Base-by-base conservation (phyloP, 257 asterid species). In the Petunia secreta region DNA sequence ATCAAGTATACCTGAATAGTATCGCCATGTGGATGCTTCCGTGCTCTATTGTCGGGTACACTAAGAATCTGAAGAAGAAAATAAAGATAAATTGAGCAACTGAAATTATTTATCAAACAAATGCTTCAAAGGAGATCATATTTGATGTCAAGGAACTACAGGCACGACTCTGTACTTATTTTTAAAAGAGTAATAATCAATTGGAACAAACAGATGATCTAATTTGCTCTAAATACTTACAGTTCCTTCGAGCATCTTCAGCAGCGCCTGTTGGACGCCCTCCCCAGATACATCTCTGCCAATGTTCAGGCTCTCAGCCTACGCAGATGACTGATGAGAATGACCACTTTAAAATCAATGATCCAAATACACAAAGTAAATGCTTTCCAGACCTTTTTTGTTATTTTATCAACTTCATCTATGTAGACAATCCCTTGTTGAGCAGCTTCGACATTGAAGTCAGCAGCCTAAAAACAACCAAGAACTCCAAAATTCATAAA, bases 221-320 rank as follows among this genome's bases (percentile, higher is more conserved):
- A 37, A 57, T 63, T 73, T 66, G 78, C 43, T 81, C 60, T 60
- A 65, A 66, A 80, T 80, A 91, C 98, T 89, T 82, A 94, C 98
- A 81, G 96, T 90, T 91, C 98, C 98, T 87, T 94, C 98, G 80
- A 94, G 93, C 95, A 94, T 94, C 87, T 94, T 94, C 78, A 94
- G 92, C 71, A 94, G 88, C 16, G 97, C 96, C 81, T 94, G 98
- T 84, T 94, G 98, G 85, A 94, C 98, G 77, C 98, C 98, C 85
- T 94, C 98, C 65, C 98, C 98, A 75, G 96, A 87, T 62, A 94
- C 98, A 91, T 94, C 98, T 90, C 97, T 91, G 63, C 96, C 96
- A 81, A 81, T 67, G 65, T 89, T 91, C 81, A 84, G 78, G 89
- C 88, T 91, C 88, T 91, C 96, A 87, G 89, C 86, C 98, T 94